Percentiles rank a stretch among this genome's conserved stretches.
Conservation (phyloP, 2,329 filamentous ascomycete genomes). For the Myriosclerotinia scirpicola region DNA sequence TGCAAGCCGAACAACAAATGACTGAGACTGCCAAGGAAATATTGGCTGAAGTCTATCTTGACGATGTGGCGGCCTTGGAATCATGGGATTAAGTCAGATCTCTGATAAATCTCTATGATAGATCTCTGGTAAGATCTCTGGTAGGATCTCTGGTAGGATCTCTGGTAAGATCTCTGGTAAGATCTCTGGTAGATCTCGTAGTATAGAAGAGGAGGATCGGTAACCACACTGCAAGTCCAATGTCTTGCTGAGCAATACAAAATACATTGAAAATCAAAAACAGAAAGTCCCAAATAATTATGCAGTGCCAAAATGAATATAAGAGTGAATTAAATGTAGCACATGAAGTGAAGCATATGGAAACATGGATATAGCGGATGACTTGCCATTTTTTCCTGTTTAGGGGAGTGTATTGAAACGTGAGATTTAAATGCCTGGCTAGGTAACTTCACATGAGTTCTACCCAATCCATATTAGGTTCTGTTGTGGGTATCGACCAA, state of each 20-base stretch:
- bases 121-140: not conserved
- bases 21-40: not conserved
- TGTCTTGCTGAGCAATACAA: constrained; percentile 13
- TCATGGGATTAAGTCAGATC: constrained; percentile 11
- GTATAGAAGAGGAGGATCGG: constrained; percentile 3
- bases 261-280: constrained; percentile 11
- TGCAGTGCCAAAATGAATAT: not conserved
- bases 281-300: not conserved
- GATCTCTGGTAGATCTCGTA: constrained; percentile 13
- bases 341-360: not conserved
- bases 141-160: no score
- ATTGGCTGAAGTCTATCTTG: not conserved
- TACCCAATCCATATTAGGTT: not conserved
- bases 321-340: not conserved
- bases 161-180: not conserved
- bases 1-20: not conserved
- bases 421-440: constrained; percentile 8
- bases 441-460: constrained; percentile 5
- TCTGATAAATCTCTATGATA: not conserved
- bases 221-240: constrained; percentile 9
- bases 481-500: not conserved
- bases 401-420: not conserved
- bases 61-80: not conserved
- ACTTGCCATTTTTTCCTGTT: not conserved
- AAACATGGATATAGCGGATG: not conserved